A percentile compares a stretch with the other conserved stretches of the same genome.
phyloP scores from a whole-genome alignment of 1,284 basidiomycete species.

The Clitocybe nebularis region DNA sequence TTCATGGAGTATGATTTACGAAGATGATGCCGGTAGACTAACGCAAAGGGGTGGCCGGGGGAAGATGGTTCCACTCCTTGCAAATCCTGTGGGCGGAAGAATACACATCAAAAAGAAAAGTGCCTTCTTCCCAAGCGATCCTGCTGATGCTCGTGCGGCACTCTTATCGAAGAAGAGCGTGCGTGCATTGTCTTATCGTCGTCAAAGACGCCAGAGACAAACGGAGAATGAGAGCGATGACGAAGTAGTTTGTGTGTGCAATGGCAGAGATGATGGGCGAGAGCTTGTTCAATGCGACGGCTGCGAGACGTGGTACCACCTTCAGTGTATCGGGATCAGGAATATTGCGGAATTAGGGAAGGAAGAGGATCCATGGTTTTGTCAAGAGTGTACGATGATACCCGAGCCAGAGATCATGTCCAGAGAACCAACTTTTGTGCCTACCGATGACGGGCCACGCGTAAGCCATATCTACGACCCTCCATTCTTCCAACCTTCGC shows the following conservation, averaged over 20 bases:
- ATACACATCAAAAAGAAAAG: constrained; percentile 21
- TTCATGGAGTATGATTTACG: constrained; percentile 25
- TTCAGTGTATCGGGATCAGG: constrained; percentile 67
- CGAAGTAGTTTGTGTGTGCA: constrained; percentile 62
- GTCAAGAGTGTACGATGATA: constrained; percentile 43
- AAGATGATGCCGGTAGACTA: constrained; percentile 25
- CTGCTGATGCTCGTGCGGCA: constrained; percentile 68
- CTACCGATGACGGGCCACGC: constrained; percentile 47
- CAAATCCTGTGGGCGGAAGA: constrained; percentile 31
- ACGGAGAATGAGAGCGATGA: constrained; percentile 39
- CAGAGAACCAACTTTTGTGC: constrained; percentile 57
- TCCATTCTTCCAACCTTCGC: constrained; percentile 48
- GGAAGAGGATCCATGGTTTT: constrained; percentile 76
- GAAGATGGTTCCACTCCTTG: constrained; percentile 56
- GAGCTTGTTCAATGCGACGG: constrained; percentile 74
- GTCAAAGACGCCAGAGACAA: constrained; percentile 31
- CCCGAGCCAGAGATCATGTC: constrained; percentile 34
- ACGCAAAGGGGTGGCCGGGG: constrained; percentile 43
- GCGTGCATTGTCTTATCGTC: constrained; percentile 51
- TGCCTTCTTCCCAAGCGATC: constrained; percentile 53
- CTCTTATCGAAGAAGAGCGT: constrained; percentile 66
- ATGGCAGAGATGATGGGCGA: constrained; percentile 58
- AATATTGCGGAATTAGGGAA: constrained; percentile 59
- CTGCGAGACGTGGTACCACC: constrained; percentile 74
- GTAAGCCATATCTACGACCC: constrained; percentile 40